Percentiles rank a stretch among this genome's conserved stretches.
phyloP scores from a whole-genome alignment of 164 flowering plant species.

The Hamamelis virginiana region DNA sequence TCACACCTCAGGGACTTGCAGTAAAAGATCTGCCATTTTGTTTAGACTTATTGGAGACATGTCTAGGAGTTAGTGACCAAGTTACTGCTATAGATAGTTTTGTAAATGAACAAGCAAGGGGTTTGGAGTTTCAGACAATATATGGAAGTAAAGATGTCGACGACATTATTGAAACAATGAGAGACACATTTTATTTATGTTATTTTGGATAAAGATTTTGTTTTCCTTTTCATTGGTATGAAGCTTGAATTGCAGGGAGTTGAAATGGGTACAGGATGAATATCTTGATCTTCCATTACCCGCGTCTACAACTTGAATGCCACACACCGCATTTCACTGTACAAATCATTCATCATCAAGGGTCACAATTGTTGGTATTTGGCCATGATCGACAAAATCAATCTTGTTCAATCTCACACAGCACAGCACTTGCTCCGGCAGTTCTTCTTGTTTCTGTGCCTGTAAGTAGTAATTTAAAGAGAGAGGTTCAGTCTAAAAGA shows the following conservation, averaged over 20 bases:
- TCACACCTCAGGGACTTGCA: too few relatives aligned
- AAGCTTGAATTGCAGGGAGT: not conserved
- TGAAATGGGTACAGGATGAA: not conserved
- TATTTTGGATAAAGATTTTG: not conserved
- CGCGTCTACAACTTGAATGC: not conserved
- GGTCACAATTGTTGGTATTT: conserved; percentile 68
- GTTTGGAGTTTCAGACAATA: too few relatives aligned
- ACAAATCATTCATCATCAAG: conserved; percentile 28
- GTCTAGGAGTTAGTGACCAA: too few relatives aligned
- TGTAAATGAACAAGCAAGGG: too few relatives aligned
- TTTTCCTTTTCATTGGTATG: not conserved
- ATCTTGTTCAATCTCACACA: conserved; percentile 79
- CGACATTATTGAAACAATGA: not conserved
- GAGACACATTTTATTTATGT: too few relatives aligned
- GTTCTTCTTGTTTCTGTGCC: conserved; percentile 93
- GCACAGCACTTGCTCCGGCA: conserved; percentile 84
- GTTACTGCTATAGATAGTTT: too few relatives aligned
- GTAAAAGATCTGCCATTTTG: too few relatives aligned
- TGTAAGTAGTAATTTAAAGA: conserved; percentile 20
- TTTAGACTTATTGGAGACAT: too few relatives aligned
- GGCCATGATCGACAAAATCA: conserved; percentile 76
- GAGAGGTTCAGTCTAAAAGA: not conserved
- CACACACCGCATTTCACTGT: not conserved
- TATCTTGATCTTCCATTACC: not conserved
- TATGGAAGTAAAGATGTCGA: too few relatives aligned